Conservation (phyloP, 257 asterid species). For the Gentiana dahurica region DNA sequence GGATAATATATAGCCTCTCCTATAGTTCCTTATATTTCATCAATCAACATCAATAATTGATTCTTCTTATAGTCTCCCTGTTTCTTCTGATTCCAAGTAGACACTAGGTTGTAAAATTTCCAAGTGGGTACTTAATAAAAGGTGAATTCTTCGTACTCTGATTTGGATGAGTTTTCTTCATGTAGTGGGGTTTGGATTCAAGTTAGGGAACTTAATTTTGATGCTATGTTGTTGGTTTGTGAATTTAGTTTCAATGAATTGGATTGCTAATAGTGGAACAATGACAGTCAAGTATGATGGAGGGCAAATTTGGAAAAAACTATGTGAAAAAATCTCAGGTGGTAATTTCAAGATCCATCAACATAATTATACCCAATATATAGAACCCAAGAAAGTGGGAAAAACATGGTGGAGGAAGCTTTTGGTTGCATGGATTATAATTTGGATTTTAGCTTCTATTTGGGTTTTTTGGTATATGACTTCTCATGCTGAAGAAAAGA, state of each 20-base stretch:
- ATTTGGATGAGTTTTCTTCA: conserved; percentile 67
- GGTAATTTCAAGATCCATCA: conserved; percentile 42
- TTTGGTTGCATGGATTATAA: conserved; percentile 38
- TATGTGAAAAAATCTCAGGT: conserved; percentile 48
- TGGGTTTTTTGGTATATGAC: conserved; percentile 45
- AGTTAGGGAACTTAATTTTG: conserved; percentile 67
- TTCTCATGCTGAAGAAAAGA: conserved; percentile 62
- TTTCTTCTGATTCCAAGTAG: conserved; percentile 11
- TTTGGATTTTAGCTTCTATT: conserved; percentile 29
- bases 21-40: conserved; percentile 12
- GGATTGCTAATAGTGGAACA: conserved; percentile 55
- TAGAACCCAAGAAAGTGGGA: conserved; percentile 36
- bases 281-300: conserved; percentile 68
- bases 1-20: conserved; percentile 36
- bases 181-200: conserved; percentile 70
- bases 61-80: neutral
- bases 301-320: conserved; percentile 44
- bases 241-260: conserved; percentile 54
- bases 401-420: conserved; percentile 56
- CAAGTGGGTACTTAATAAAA: conserved; percentile 13
- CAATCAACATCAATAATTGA: neutral
- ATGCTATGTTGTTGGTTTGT: conserved; percentile 66
- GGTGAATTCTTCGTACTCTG: conserved; percentile 9
- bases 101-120: conserved; percentile 11
- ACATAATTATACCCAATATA: conserved; percentile 35